Evolutionary conservation across 176 grass and related monocot genomes (phyloP).

Genomic region (Zoysia pacifica): DNA sequence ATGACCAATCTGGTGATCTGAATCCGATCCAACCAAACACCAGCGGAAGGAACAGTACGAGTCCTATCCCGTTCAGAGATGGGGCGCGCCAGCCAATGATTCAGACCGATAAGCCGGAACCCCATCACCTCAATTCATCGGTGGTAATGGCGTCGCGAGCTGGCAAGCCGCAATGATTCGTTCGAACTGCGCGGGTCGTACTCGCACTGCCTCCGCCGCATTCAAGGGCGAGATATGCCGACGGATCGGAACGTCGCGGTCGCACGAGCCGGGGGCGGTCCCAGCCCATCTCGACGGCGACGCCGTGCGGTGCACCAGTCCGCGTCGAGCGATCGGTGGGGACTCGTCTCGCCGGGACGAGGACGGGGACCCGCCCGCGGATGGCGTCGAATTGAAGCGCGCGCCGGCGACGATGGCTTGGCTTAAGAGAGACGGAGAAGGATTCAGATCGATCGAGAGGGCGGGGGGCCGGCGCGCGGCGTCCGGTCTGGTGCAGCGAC

Average conservation of each 20-base stretch:
- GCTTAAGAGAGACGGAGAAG: not conserved
- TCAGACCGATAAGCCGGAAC: not conserved
- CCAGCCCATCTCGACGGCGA: constrained; percentile 21
- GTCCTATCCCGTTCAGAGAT: not conserved
- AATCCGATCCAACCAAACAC: constrained; percentile 2
- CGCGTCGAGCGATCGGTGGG: not conserved
- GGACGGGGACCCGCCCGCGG: not conserved
- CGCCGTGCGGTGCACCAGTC: constrained; percentile 22
- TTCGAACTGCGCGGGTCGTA: not conserved
- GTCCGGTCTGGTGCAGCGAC: not conserved
- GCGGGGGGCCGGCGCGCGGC: not conserved
- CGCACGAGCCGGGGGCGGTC: not conserved
- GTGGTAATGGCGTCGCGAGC: constrained; percentile 3
- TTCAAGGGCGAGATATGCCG: constrained; percentile 13
- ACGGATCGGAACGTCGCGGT: constrained; percentile 15
- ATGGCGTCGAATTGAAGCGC: not conserved
- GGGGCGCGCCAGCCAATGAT: constrained; percentile 27
- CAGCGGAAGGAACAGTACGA: not conserved
- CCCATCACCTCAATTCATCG: not conserved
- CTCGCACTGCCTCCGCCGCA: not conserved
- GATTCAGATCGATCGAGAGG: not conserved
- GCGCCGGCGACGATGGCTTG: not conserved
- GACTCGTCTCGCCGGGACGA: not conserved
- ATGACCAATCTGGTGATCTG: not conserved
- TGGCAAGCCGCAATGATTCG: constrained; percentile 40